Evolutionary conservation across 345 rosid genomes (phyloP), one percentile per base, ranked within the genome.

Genomic region (Rhodamnia argentea): DNA sequence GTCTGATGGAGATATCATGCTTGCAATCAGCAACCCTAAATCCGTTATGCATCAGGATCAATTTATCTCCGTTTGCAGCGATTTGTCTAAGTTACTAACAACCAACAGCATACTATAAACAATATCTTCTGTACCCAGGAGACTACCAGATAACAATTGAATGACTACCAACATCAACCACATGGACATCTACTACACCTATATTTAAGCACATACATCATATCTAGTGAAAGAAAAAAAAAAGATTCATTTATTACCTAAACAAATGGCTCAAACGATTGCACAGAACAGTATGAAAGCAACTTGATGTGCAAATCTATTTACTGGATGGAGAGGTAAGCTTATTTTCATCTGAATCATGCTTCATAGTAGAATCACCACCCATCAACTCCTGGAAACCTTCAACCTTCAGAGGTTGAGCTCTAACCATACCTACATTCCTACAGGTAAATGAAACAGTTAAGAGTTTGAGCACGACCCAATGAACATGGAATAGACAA

Each of bases 301-400:
- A 37, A 42, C 81, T 70, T 32, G 47, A 70, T 18, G 81, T 20
- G 18, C 9, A 86, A 51, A 84, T 78, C 88, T 94, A 94, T 88
- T 95, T 96, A 88, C 93, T 90, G 81, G 92, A 75, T 44, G 96
- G 96, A 70, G 96, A 94, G 27, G 94, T 90, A 88, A 95, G 92
- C 90, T 93, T 96, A 87, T 86, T 94, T 86, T 95, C 96, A 15
- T 94, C 98, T 0, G 92, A 88, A 51, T 96, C 99, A 60, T 93
- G 98, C 86, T 96, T 96, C 82, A 90, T 78, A 22, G 92, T 58
- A 88, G 94, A 87, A 88, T 95, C 99, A 16, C 99, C 95, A 42
- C 99, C 98, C 99, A 96, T 96, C 89, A 96, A 90, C 86, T 96
- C 98, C 89, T 92, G 94, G 86, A 96, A 96, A 83, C 98, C 99